phyloP scores from a whole-genome alignment of 495 filamentous ascomycete genomes.

The Pyronema domesticum region DNA sequence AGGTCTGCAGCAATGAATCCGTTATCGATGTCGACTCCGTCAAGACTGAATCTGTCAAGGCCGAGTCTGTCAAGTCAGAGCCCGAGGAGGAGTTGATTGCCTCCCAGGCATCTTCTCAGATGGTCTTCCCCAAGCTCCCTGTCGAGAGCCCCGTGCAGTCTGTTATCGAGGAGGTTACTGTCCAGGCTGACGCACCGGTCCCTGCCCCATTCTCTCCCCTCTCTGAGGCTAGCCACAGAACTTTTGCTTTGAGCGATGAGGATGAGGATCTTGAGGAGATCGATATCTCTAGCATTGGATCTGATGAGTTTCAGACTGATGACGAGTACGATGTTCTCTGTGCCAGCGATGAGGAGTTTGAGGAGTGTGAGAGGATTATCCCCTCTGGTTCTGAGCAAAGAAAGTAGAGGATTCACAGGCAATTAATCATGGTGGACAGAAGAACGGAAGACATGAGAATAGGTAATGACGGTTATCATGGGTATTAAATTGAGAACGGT shows the following conservation, averaged over 20 bases:
- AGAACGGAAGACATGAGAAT: no score
- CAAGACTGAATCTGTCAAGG: constrained; percentile 13
- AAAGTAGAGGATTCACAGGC: no score
- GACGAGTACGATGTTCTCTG: constrained; percentile 96
- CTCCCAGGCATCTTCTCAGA: constrained; percentile 36
- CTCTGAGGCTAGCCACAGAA: constrained; percentile 23
- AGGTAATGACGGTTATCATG: no score
- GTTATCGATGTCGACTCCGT: constrained; percentile 13
- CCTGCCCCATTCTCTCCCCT: constrained; percentile 9
- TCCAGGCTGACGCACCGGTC: constrained; percentile 7
- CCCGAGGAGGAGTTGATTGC: constrained; percentile 12
- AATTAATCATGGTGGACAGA: no score
- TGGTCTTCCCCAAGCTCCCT: constrained; percentile 94
- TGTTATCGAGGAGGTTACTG: constrained; percentile 33
- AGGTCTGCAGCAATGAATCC: constrained; percentile 1
- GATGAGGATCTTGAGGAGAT: constrained; percentile 40
- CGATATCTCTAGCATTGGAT: constrained; percentile 28
- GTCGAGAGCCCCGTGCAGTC: constrained; percentile 80
- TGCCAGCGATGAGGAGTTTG: constrained; percentile 59
- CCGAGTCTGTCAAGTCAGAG: constrained; percentile 12
- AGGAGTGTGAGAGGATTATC: constrained; percentile 11
- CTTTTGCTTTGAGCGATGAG: constrained; percentile 35
- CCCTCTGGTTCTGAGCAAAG: no score
- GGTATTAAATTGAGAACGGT: no score
- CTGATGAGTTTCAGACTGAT: constrained; percentile 68